Evolutionary conservation across 345 rosid species (phyloP), one percentile per base, ranked within the genome.

Genomic region (Pistacia vera): DNA sequence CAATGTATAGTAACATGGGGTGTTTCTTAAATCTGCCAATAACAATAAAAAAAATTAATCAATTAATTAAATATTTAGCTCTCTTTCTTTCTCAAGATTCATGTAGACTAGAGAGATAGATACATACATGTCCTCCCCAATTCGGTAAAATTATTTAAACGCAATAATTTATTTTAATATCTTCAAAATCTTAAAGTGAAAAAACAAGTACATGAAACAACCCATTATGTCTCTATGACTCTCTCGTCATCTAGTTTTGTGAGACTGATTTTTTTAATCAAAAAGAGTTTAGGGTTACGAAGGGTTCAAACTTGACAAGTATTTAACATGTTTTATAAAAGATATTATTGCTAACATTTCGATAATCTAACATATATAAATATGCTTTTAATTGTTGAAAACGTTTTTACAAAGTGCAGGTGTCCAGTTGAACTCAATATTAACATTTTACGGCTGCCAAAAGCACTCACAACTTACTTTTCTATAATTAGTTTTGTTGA

Each of bases 1-100:
- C 83, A 57, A 44, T 70, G 25, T 12, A 41, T 74, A 41, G 44
- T 41, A 83, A 77, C 85, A 61, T 78, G 85, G 79, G 74, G 18
- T 85, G 81, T 77, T 41, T 41, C 75, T 72, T 13, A 33, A 71
- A 78, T 61, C 61, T 60, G 46, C 68, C 44, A 25, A 25, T 25
- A 25, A 25, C 25, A 41, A 41, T 5, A 25, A 3, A 36, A 14
- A 56, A 46, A 69, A 52, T 17, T 41, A 41, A 41, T 41, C 5
- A 36, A 5, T 36, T 36, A 36, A 36, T 36, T 36, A 36, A 36
- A 36, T 36, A 36, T 36, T 36, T 36, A 36, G 5, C 3, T 25
- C 25, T 25, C 58, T 44, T 67, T 63, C 56, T 67, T 67, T 63
- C 56, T 67, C 48, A 63, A 12, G 62, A 70, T 74, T 70, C 72